Evolutionary conservation across 2,329 filamentous ascomycete species (phyloP).

Genomic region (Alternaria panax): DNA sequence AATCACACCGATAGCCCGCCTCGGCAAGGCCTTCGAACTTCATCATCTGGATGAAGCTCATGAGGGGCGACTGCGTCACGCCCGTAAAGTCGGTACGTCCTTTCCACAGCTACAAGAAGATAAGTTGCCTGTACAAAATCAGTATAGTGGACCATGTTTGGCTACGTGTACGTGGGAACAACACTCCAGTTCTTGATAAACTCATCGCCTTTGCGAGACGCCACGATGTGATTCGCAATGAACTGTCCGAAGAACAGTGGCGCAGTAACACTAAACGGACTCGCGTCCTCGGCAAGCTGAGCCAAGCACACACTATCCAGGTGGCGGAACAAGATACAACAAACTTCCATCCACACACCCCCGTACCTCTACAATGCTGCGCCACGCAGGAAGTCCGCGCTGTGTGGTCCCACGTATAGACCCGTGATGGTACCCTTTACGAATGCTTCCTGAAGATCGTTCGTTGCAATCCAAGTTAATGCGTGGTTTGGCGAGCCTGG

Average conservation of each 20-base stretch:
- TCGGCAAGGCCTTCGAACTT: constrained; percentile 30
- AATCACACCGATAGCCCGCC: constrained; percentile 43
- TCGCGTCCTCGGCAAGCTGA: constrained; percentile 48
- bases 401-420: constrained; percentile 54
- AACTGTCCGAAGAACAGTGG: constrained; percentile 36
- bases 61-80: constrained; percentile 30
- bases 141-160: neutral
- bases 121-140: constrained; percentile 26
- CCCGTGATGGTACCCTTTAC: constrained; percentile 56
- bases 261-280: constrained; percentile 41
- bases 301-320: constrained; percentile 53
- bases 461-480: constrained; percentile 47
- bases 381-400: constrained; percentile 58
- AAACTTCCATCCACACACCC: constrained; percentile 54
- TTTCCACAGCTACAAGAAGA: constrained; percentile 39
- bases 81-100: constrained; percentile 25
- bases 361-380: constrained; percentile 51
- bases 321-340: constrained; percentile 48
- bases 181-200: constrained; percentile 58
- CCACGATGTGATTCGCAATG: constrained; percentile 56
- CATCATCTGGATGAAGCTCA: constrained; percentile 35
- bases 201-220: constrained; percentile 51
- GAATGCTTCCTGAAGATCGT: constrained; percentile 50
- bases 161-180: constrained; percentile 27
- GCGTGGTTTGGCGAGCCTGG: constrained; percentile 51